These are phyloP conservation scores for Tirmania nivea DNA, from an alignment of 495 filamentous ascomycete species.

Conservation along the genomic window DNA sequence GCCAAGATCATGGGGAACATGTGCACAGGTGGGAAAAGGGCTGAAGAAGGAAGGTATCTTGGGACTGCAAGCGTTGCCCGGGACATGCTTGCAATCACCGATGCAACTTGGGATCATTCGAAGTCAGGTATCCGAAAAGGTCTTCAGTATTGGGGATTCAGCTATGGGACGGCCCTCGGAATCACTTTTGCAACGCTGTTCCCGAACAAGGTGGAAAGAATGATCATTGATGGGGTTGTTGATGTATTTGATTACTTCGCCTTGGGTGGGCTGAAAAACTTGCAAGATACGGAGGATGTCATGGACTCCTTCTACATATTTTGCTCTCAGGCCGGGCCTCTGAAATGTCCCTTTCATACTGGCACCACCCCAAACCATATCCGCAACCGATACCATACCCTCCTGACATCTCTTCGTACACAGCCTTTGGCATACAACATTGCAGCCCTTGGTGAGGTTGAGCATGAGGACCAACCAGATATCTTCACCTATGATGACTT, in stretches of 20 bases:
- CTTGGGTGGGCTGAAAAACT: conserved; percentile 27
- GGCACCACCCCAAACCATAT: conserved; percentile 25
- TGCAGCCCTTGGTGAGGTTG: background rate
- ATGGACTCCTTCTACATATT: conserved; percentile 31
- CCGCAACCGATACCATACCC: conserved; percentile 20
- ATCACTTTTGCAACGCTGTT: conserved; percentile 31
- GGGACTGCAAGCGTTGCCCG: conserved; percentile 14
- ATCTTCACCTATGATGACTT: conserved; percentile 24
- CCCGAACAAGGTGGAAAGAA: conserved; percentile 26
- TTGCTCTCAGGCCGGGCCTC: conserved; percentile 30
- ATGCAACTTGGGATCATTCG: background rate
- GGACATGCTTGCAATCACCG: conserved; percentile 15
- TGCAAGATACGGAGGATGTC: conserved; percentile 31
- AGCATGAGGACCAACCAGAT: conserved; percentile 7
- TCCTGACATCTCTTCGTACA: conserved; percentile 26
- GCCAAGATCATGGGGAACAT: conserved; percentile 1
- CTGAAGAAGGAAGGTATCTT: conserved; percentile 3
- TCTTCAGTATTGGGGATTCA: conserved; percentile 33
- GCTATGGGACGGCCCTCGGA: conserved; percentile 33
- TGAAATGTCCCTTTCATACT: conserved; percentile 27
- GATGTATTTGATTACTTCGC: conserved; percentile 29
- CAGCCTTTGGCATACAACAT: conserved; percentile 28
- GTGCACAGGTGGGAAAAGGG: conserved; percentile 2
- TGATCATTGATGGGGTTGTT: conserved; percentile 28
- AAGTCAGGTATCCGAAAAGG: conserved; percentile 23